Evolutionary conservation across 352 stramenopile genomes (phyloP), one percentile per base, ranked within the genome.

Genomic region (Pythium apleroticum): DNA sequence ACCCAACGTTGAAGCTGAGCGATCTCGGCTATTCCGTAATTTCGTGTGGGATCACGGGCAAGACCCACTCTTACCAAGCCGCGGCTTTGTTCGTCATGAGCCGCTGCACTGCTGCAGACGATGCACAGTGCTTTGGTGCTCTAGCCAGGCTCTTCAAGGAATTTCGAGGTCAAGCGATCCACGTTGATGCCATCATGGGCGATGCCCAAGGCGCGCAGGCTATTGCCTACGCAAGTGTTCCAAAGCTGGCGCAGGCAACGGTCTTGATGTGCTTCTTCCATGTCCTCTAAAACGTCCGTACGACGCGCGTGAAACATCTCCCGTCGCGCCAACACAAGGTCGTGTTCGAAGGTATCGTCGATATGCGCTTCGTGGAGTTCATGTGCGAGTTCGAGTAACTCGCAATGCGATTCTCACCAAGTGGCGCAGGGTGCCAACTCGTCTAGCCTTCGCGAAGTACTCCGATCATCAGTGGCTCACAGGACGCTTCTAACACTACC

Each of bases 221-320:
- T 10, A 60, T 30, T 17, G 54, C 24, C 1, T 60, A 43, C 12
- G 4, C 3, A 1, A 52, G 24, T 31, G 19, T 60, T 7, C 37
- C 39, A 4, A 39, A 60, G 25, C 41, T 60, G 11, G 19, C 14
- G 2, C 35, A 25, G 0, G 35, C 20, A 0, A 60, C 11, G 22
- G 6, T 52, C 35, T 25, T 60, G 14, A 60, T 60, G 54, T 60
- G 54, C 17, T 60, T 60, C 24, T 60, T 60, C 9, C 54, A 60
- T 19, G 54, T 60, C 10, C 35, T 60, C 5, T 52, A 52, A 37
- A 60, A 60, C 39, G 54, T 60, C 1, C 20, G 53, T 6, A 60
- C n/a, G n/a, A n/a, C 52, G 30, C 14, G n/a, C 6, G n/a, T 60
- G 14, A 22, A 39, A 7, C 54, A 52, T 41, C 39, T 60, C 0